phyloP scores from a whole-genome alignment of 192 early-diverging fungal species.

The Podila horticola region DNA sequence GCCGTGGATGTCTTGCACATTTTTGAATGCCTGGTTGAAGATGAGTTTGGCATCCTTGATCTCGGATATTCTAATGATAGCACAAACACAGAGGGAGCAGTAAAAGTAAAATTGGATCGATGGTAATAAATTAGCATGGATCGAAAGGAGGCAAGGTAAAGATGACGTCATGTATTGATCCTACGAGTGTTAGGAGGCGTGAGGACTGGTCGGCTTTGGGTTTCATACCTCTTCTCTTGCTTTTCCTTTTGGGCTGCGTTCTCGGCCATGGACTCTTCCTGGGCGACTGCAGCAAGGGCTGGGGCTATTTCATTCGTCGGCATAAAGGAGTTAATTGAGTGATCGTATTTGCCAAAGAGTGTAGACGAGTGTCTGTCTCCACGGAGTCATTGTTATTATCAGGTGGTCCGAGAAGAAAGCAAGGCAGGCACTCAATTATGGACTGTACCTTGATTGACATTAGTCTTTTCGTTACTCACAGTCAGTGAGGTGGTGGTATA shows the following conservation, averaged over 20 bases:
- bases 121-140: slow-evolving; percentile 5
- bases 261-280: slow-evolving; percentile 29
- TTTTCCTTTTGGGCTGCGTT: slow-evolving; percentile 22
- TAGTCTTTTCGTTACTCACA: too few relatives aligned
- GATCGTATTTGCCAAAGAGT: not conserved
- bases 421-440: not conserved
- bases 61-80: slow-evolving; percentile 50
- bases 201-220: too few relatives aligned
- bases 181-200: not conserved
- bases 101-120: not conserved
- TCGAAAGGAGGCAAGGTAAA: not conserved
- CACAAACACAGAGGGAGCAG: not conserved
- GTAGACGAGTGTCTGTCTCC: not conserved
- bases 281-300: slow-evolving; percentile 28
- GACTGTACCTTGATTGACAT: not conserved
- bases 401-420: not conserved
- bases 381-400: not conserved
- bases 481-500: slow-evolving; percentile 2
- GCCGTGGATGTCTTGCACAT: slow-evolving; percentile 63
- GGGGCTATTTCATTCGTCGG: slow-evolving; percentile 18
- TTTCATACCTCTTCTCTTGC: slow-evolving; percentile 29
- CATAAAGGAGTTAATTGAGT: not conserved
- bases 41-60: slow-evolving; percentile 71
- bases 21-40: slow-evolving; percentile 69
- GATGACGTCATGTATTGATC: not conserved